Evolutionary conservation across 768 basidiomycete genomes (phyloP).

Genomic region (Suillus luteus): DNA sequence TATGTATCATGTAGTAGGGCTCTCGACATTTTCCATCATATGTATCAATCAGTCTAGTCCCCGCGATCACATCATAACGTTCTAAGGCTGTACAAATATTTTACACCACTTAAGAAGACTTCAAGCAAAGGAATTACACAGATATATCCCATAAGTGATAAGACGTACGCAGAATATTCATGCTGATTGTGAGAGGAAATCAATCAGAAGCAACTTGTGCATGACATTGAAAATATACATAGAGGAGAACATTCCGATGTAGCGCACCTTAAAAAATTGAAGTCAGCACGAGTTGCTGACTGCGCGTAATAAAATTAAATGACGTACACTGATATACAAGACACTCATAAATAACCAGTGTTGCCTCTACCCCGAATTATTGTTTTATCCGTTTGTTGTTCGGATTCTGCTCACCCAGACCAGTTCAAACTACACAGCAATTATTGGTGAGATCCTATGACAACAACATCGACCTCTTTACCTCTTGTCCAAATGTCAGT

Average conservation of each 20-base stretch:
- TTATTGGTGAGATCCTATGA: not conserved
- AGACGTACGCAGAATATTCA: not conserved
- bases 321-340: not conserved
- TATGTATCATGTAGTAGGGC: not conserved
- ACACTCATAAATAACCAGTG: not conserved
- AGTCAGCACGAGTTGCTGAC: not conserved
- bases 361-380: not conserved
- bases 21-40: not conserved
- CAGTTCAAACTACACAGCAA: not conserved
- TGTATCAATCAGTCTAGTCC: not conserved
- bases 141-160: not conserved
- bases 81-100: not conserved
- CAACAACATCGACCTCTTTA: not conserved
- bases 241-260: not conserved
- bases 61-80: not conserved
- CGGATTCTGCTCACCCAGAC: not conserved
- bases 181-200: not conserved
- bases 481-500: too few relatives aligned
- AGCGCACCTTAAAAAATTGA: not conserved
- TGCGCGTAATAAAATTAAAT: not conserved
- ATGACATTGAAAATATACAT: not conserved
- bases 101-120: not conserved
- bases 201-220: not conserved
- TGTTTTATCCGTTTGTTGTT: not conserved
- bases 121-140: not conserved